These are phyloP conservation scores for Boechera stricta DNA, from an alignment of 345 rosid genomes.

Conservation along the genomic window DNA sequence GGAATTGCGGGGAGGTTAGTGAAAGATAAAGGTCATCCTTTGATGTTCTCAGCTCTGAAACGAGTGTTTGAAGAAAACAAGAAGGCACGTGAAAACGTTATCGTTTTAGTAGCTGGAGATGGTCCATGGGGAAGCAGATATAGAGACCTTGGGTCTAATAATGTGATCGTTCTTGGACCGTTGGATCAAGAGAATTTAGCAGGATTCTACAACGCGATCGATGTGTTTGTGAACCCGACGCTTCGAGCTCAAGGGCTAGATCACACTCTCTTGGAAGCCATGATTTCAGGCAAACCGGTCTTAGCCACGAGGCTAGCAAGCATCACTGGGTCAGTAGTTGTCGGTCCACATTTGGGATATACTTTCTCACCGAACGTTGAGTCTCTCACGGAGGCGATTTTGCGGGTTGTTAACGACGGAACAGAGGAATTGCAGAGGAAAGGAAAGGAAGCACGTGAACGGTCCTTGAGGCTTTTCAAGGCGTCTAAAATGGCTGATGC, in stretches of 20 bases:
- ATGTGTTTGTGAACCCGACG: slow-evolving; percentile 86
- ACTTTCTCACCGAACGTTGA: slow-evolving; percentile 71
- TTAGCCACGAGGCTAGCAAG: slow-evolving; percentile 88
- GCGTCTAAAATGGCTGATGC: slow-evolving; percentile 92
- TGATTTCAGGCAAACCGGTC: slow-evolving; percentile 78
- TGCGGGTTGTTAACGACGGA: slow-evolving; percentile 62
- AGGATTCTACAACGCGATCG: slow-evolving; percentile 81
- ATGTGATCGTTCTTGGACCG: slow-evolving; percentile 76
- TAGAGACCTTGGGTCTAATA: slow-evolving; percentile 63
- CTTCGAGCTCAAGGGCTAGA: slow-evolving; percentile 92
- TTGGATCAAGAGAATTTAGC: slow-evolving; percentile 73
- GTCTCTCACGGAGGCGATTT: slow-evolving; percentile 63
- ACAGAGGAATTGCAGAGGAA: slow-evolving; percentile 63
- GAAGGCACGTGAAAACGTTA: slow-evolving; percentile 50
- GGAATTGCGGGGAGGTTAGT: slow-evolving; percentile 95
- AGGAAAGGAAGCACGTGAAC: slow-evolving; percentile 66
- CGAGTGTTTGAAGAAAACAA: slow-evolving; percentile 63
- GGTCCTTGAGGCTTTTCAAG: slow-evolving; percentile 73
- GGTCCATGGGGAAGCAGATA: slow-evolving; percentile 95
- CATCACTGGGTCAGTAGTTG: slow-evolving; percentile 77
- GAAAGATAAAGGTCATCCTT: slow-evolving; percentile 85
- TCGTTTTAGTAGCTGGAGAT: slow-evolving; percentile 83
- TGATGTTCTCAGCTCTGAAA: slow-evolving; percentile 77
- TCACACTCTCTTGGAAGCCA: slow-evolving; percentile 90
- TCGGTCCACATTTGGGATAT: slow-evolving; percentile 67